Evolutionary conservation across 495 filamentous ascomycete species (phyloP), one percentile per base, ranked within the genome.

Genomic region (Aspergillus affinis): DNA sequence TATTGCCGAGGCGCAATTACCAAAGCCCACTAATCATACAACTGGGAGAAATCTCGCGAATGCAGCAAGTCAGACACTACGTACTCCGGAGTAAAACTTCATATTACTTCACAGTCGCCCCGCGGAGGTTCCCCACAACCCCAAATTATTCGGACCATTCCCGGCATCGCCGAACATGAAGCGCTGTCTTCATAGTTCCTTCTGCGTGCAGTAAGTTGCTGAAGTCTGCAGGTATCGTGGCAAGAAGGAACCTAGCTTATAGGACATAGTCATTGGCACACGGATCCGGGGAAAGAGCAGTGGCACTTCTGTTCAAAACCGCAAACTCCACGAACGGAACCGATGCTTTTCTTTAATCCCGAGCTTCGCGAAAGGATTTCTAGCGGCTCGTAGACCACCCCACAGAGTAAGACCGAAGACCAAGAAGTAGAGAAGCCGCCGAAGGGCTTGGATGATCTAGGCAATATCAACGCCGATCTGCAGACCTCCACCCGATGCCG

Each of bases 101-200:
- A 26, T 26, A 26, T 4, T 26, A 2, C n/a, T n/a, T n/a, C n/a
- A n/a, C 23, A 26, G 10, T 32, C 29, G 46, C 48, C 48, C 48
- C 48, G 48, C 48, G 48, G 23, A 20, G 44, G 17, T 49, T 49
- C 48, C 48, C 48, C 48, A 49, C 48, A 49, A 49, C 48, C 48
- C 48, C 48, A 49, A 26, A 17, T 26, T 49, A 32, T 32, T 32
- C 30, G 30, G 30, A 32, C 30, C 30, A 32, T 32, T 32, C 10
- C 30, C 30, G 30, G 30, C 30, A 7, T 32, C 30, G 6, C 30
- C 23, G 23, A 26, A 26, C 23, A 4, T 26, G 23, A 4, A 26
- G 23, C 23, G 23, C 23, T 26, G 23, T 26, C 23, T 26, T 26
- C 23, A 26, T 26, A 4, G 23, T 26, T 26, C 23, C 2, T 26